Base-by-base conservation (phyloP, 176 grass and related monocot genomes). In the Carex cristatella region DNA sequence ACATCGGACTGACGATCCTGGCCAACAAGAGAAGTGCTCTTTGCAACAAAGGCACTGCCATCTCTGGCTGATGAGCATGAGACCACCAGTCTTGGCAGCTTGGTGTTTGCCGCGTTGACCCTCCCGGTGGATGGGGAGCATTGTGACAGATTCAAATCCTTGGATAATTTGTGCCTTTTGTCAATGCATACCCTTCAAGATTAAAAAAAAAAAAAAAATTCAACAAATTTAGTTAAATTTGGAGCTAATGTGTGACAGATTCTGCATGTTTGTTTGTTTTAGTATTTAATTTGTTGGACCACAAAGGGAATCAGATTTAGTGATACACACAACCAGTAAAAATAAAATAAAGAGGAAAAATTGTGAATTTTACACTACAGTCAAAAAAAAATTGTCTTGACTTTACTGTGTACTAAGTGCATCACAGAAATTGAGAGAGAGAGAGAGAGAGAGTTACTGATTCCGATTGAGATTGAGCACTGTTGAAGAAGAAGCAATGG, bases 21-120 rank as follows among this genome's bases (percentile, higher is more conserved):
- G n/a, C 76, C 90, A 64, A 61, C 53, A 48, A 97, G 11, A 62
- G 94, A 79, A 61, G 88, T 94, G 70, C 90, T 94, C 81, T 81
- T 88, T 40, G 73, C 15, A 78, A 78, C 49, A 56, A 78, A 73
- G 16, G 32, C 61, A 42, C 69, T 79, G 14, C 55, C 75, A 30
- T 85, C 82, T 71, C 61, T 84, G 49, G 82, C 12, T 9, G 51
- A 78, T 0, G 74, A 78, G 74, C 74, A 78, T 16, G 74, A 78
- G 15, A 78, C 51, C 13, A 57, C 49, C 74, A 78, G 32, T 6
- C 49, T 78, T 0, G 51, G 51, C 13, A 18, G 0, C 16, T 78
- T 78, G 27, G 74, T 33, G 28, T 27, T 75, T 0, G 4, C 10
- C 1, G 10, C 9, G 28, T 56, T 77, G 48, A 44, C 48, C 10